phyloP scores from a whole-genome alignment of 768 basidiomycete species.

The Melanogaster broomeanus region DNA sequence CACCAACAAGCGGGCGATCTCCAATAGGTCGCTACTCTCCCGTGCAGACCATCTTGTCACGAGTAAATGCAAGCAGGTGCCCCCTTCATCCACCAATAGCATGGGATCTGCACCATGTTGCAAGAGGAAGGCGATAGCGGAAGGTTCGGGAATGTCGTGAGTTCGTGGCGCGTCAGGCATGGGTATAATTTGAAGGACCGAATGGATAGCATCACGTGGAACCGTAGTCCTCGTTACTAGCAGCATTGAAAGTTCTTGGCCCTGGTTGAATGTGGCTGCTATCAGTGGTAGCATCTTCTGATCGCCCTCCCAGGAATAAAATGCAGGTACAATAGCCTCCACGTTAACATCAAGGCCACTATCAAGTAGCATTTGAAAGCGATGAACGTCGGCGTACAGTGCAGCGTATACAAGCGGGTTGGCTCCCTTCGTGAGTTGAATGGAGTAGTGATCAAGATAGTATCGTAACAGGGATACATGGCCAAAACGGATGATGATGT shows the following conservation, averaged over 20 bases:
- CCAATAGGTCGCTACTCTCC: background rate
- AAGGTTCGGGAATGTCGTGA: background rate
- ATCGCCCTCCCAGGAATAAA: background rate
- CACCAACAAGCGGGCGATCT: background rate
- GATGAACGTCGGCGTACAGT: background rate
- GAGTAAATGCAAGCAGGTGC: background rate
- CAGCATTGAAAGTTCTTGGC: background rate
- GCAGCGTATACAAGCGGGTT: background rate
- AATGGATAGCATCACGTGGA: background rate
- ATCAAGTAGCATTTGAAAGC: background rate
- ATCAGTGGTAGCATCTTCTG: background rate
- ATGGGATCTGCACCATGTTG: background rate
- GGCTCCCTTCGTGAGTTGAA: background rate
- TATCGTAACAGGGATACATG: background rate
- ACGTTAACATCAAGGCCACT: slow-evolving; percentile 10
- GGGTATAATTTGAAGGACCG: too few species aligned
- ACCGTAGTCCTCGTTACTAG: background rate
- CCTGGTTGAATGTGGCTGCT: background rate
- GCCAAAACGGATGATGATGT: background rate
- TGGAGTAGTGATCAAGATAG: background rate
- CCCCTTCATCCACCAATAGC: background rate
- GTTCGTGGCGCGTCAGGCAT: too few species aligned
- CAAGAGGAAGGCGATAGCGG: background rate
- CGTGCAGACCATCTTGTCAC: background rate
- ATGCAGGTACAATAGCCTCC: background rate